Evolutionary conservation across 2,329 filamentous ascomycete species (phyloP).

Genomic region (Lasiodiplodia sp.): DNA sequence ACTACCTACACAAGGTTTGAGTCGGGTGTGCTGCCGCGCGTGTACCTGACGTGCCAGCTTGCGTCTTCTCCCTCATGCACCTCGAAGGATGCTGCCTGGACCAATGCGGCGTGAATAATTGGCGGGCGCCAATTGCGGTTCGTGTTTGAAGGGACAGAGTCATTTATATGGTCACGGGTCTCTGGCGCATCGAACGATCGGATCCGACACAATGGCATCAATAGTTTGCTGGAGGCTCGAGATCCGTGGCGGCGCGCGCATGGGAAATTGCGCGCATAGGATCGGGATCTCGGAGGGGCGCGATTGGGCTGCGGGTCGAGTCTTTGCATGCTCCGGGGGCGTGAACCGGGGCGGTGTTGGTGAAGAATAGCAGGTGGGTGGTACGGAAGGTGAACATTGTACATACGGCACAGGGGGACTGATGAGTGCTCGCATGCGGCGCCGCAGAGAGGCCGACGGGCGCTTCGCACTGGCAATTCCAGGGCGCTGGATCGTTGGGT

Average conservation of each 20-base stretch:
- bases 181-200: conserved; percentile 24
- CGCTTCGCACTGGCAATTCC: conserved; percentile 6
- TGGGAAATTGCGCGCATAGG: conserved; percentile 27
- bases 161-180: conserved; percentile 27
- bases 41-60: conserved; percentile 12
- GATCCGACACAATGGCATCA: conserved; percentile 21
- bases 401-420: background rate
- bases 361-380: conserved; percentile 16
- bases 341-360: conserved; percentile 21
- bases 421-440: background rate
- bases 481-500: conserved; percentile 12
- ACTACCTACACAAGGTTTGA: background rate
- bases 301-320: conserved; percentile 23
- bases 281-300: conserved; percentile 23
- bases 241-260: conserved; percentile 19
- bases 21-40: background rate
- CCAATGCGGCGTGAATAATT: conserved; percentile 8
- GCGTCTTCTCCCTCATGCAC: background rate
- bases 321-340: background rate
- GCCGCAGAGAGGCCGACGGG: conserved; percentile 16
- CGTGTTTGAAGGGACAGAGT: conserved; percentile 22
- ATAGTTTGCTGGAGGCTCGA: conserved; percentile 25
- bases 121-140: conserved; percentile 23
- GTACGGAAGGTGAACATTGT: conserved; percentile 14
- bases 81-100: conserved; percentile 4